A percentile compares a stretch with the other conserved stretches of the same genome.
These are phyloP conservation scores for Candida pini DNA, from an alignment of 805 yeast genomes.

Conservation along the genomic window DNA sequence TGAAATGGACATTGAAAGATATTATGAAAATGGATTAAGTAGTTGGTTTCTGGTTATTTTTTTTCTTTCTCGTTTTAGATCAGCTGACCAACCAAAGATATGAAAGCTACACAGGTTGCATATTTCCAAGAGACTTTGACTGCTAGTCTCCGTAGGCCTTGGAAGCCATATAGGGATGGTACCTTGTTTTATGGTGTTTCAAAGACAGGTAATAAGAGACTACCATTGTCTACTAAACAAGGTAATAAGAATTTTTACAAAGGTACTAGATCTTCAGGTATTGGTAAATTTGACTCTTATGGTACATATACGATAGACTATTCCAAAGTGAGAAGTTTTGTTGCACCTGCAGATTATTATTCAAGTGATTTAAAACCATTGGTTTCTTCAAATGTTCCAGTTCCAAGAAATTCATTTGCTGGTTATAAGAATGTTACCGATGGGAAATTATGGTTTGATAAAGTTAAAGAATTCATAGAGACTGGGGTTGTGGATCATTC, in stretches of 20 bases:
- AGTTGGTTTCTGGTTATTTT: background rate
- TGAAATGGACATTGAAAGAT: too few species aligned
- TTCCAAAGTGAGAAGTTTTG: constrained; percentile 84
- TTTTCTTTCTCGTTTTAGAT: too few species aligned
- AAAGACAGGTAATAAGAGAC: constrained; percentile 78
- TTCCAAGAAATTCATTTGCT: constrained; percentile 56
- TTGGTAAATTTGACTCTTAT: constrained; percentile 69
- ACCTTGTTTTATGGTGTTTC: constrained; percentile 74
- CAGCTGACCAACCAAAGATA: too few species aligned
- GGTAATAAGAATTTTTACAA: constrained; percentile 93
- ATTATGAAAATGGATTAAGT: too few species aligned
- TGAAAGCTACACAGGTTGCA: constrained; percentile 46
- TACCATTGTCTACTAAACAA: constrained; percentile 81
- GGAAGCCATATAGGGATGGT: constrained; percentile 83
- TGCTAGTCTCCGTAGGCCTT: constrained; percentile 66
- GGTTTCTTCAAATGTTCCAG: constrained; percentile 70
- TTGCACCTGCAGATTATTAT: constrained; percentile 53
- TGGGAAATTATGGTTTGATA: constrained; percentile 64
- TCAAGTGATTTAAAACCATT: constrained; percentile 55
- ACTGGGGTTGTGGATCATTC: constrained; percentile 51
- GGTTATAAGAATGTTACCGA: constrained; percentile 70
- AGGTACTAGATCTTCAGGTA: constrained; percentile 94
- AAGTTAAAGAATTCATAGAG: constrained; percentile 69
- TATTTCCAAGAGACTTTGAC: constrained; percentile 41
- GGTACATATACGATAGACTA: constrained; percentile 80